Evolutionary conservation across 1,284 basidiomycete genomes (phyloP).

Genomic region (Schizophyllum amplum): DNA sequence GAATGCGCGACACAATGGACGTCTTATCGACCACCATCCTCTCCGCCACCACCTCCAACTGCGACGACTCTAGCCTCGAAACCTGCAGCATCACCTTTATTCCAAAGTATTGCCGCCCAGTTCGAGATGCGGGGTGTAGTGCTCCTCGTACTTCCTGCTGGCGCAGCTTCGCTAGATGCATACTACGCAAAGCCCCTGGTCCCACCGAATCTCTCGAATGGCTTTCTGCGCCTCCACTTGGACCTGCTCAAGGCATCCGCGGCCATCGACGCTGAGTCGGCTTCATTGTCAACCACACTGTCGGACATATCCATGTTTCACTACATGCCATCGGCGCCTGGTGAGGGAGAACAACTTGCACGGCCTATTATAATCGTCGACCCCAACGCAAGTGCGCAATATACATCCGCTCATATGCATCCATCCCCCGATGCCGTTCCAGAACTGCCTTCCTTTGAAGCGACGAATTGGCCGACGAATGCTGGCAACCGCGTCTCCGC

Average conservation of each 20-base stretch:
- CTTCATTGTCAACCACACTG: constrained; percentile 19
- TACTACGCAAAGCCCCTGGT: constrained; percentile 53
- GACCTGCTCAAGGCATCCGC: constrained; percentile 31
- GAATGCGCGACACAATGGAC: constrained; percentile 32
- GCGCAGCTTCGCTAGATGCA: constrained; percentile 11
- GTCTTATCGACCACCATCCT: constrained; percentile 18
- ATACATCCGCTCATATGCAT: constrained; percentile 32
- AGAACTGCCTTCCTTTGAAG: constrained; percentile 43
- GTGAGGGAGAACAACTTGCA: constrained; percentile 25
- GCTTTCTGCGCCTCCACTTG: constrained; percentile 51
- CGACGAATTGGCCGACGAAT: constrained; percentile 53
- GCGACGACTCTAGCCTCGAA: constrained; percentile 11
- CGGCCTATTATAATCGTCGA: constrained; percentile 63
- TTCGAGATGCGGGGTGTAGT: constrained; percentile 34
- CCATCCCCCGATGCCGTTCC: constrained; percentile 20
- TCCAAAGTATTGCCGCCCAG: neutral
- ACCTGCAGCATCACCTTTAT: neutral
- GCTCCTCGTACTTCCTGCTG: constrained; percentile 35
- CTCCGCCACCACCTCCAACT: constrained; percentile 9
- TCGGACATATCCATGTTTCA: constrained; percentile 48
- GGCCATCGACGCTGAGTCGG: constrained; percentile 6
- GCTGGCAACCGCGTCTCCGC: constrained; percentile 46
- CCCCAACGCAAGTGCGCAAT: constrained; percentile 43
- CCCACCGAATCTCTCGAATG: constrained; percentile 38
- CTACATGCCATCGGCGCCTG: constrained; percentile 22